Evolutionary conservation across 345 rosid genomes (phyloP), one percentile per base, ranked within the genome.

Genomic region (Eutrema yunnanense): DNA sequence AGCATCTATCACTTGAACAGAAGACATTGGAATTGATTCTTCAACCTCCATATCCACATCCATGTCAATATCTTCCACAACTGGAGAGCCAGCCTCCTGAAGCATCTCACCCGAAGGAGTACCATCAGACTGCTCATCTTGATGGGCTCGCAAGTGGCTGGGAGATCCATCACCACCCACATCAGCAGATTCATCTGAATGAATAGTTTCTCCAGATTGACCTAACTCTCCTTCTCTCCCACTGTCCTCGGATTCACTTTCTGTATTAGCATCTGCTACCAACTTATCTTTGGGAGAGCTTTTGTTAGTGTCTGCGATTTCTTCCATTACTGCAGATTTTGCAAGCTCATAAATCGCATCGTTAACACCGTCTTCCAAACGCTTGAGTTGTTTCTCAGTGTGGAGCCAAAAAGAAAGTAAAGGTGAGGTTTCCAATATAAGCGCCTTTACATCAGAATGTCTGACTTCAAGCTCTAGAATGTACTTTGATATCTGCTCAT

Each of bases 41-140:
- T 95, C 98, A 81, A 92, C 92, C 78, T 95, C 98, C 98, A 95
- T 92, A 81, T 95, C 98, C 62, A 95, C 90, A 73, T 92, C 98
- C 98, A 90, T 92, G 74, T 92, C 97, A 81, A 84, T 74, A 79
- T 88, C 97, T 68, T 84, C 97, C 76, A 66, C 86, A 61, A 30
- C 79, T 51, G 78, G 62, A 34, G 67, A 64, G 29, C 66, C 71
- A 50, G 65, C 73, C 72, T 75, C 76, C 48, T 64, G 64, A 72
- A 50, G 65, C 12, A 69, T 65, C 57, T 76, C 85, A 71, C 47
- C 82, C 51, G 57, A 43, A 42, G 69, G 61, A 61, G 74, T 41
- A 36, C 72, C 76, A 65, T 80, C 65, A 42, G 65, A 66, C 75
- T 79, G 83, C 62, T 73, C 77, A 53, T 53, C 78, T 42, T 70